phyloP scores from a whole-genome alignment of 1,284 basidiomycete species.

The Tilletia caries region DNA sequence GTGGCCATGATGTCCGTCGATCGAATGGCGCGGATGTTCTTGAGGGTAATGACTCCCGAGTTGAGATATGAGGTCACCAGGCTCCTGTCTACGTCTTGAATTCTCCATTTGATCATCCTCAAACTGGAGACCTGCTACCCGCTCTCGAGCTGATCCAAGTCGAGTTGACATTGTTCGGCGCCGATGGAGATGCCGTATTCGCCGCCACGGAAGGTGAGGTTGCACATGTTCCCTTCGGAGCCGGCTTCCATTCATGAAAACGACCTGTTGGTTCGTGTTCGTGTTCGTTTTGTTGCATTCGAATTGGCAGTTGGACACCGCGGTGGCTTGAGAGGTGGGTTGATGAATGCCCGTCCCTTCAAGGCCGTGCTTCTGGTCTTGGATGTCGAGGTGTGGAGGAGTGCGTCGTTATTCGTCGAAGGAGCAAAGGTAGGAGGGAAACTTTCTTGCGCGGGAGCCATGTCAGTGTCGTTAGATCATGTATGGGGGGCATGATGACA shows the following conservation, averaged over 20 bases:
- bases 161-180: background rate
- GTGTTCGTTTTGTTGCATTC: slow-evolving; percentile 62
- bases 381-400: slow-evolving; percentile 39
- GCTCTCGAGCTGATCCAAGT: background rate
- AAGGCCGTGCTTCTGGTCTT: slow-evolving; percentile 21
- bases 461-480: too few species aligned
- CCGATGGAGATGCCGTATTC: slow-evolving; percentile 33
- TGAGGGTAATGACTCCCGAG: background rate
- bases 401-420: too few species aligned
- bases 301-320: slow-evolving; percentile 64
- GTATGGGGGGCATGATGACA: too few species aligned
- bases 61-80: background rate
- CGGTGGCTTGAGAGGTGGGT: slow-evolving; percentile 76
- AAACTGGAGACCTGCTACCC: background rate
- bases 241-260: slow-evolving; percentile 75
- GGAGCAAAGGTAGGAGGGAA: too few species aligned
- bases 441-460: too few species aligned
- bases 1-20: background rate
- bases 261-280: slow-evolving; percentile 62
- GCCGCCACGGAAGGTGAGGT: slow-evolving; percentile 56
- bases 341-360: slow-evolving; percentile 58
- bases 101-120: background rate
- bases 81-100: background rate
- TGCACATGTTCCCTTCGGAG: slow-evolving; percentile 68
- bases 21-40: background rate